Conservation (phyloP, 176 grass and related monocot genomes). For the Aegilops longissima region DNA sequence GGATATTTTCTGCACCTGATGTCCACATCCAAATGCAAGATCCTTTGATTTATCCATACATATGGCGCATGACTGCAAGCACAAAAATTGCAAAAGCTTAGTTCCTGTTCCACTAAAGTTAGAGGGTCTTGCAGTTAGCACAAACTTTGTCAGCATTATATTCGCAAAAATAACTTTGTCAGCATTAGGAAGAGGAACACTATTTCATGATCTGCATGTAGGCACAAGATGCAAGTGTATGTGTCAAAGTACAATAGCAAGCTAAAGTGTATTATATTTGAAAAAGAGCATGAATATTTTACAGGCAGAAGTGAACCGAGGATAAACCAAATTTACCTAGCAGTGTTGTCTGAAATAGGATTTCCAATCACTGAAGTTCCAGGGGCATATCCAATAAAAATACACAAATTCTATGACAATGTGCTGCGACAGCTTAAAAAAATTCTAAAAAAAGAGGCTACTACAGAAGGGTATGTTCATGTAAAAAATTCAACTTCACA, state of each 20-base stretch:
- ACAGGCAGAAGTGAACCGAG: not conserved
- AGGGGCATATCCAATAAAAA: not conserved
- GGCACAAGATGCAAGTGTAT: constrained; percentile 10
- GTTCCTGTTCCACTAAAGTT: not conserved
- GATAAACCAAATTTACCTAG: not conserved
- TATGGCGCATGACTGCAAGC: constrained; percentile 73
- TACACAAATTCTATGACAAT: not conserved
- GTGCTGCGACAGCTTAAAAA: not conserved
- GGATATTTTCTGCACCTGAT: constrained; percentile 61
- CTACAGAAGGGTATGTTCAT: not conserved
- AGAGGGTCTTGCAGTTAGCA: not conserved
- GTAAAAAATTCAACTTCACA: not conserved
- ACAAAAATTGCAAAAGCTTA: constrained; percentile 16
- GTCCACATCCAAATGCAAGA: constrained; percentile 94
- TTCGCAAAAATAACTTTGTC: no score
- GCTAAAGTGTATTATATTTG: not conserved
- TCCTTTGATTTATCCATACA: constrained; percentile 93
- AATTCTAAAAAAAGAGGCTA: not conserved
- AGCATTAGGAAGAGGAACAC: not conserved
- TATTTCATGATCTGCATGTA: not conserved
- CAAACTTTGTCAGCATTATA: not conserved
- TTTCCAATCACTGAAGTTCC: not conserved
- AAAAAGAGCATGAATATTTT: not conserved
- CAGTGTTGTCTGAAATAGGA: not conserved
- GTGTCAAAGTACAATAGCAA: not conserved